A percentile compares a stretch with the other conserved stretches of the same genome.
These are phyloP conservation scores for Cerrena zonata DNA, from an alignment of 1,284 basidiomycete species.

Conservation along the genomic window DNA sequence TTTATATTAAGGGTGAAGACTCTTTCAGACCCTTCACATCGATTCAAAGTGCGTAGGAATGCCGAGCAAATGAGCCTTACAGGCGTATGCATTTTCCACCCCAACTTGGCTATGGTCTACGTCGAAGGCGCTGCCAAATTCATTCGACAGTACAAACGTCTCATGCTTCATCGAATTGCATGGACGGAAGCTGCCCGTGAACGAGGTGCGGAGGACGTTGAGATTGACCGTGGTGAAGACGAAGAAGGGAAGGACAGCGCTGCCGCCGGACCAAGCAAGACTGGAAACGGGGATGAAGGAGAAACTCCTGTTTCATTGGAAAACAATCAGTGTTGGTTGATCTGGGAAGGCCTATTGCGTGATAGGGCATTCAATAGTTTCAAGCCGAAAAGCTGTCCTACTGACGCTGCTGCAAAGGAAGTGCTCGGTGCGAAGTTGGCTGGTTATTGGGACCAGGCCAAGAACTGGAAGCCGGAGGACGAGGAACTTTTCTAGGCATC, in stretches of 20 bases:
- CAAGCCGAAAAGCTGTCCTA: slow-evolving; percentile 79
- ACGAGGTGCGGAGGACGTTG: slow-evolving; percentile 66
- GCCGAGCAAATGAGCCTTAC: slow-evolving; percentile 86
- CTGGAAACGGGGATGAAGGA: slow-evolving; percentile 20
- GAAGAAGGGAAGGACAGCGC: slow-evolving; percentile 30
- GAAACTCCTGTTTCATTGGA: slow-evolving; percentile 53
- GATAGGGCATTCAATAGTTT: slow-evolving; percentile 81
- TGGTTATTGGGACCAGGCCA: slow-evolving; percentile 91
- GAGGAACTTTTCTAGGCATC: slow-evolving; percentile 54
- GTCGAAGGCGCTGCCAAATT: slow-evolving; percentile 89
- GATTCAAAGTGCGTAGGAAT: slow-evolving; percentile 95
- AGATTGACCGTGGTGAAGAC: slow-evolving; percentile 49
- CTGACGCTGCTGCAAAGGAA: slow-evolving; percentile 81
- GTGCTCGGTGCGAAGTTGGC: slow-evolving; percentile 76
- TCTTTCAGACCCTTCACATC: slow-evolving; percentile 86
- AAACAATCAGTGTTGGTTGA: slow-evolving; percentile 82
- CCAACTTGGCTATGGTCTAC: slow-evolving; percentile 83
- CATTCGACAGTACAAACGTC: slow-evolving; percentile 81
- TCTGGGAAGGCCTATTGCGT: slow-evolving; percentile 89
- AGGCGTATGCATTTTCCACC: slow-evolving; percentile 86
- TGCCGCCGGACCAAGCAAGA: slow-evolving; percentile 22
- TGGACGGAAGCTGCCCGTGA: slow-evolving; percentile 91
- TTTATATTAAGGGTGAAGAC: slow-evolving; percentile 64
- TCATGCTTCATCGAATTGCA: slow-evolving; percentile 85
- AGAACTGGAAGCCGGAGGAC: slow-evolving; percentile 77